Evolutionary conservation across 2,329 filamentous ascomycete species (phyloP), one percentile per base, ranked within the genome.

Genomic region (Calonectria pseudoturangicola): DNA sequence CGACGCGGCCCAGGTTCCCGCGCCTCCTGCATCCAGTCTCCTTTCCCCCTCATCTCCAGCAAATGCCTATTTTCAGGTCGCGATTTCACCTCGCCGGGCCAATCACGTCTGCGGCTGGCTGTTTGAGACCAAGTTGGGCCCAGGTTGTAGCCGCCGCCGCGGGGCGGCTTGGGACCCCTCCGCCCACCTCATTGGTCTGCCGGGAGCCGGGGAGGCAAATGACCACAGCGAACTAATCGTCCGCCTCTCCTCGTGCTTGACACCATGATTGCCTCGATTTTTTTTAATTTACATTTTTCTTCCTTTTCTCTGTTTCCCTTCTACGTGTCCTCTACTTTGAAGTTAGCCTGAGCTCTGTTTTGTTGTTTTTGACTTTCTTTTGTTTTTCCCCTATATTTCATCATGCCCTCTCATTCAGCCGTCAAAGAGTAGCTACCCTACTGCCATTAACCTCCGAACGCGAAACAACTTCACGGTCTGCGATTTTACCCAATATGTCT

Each of bases 91-190:
- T 8, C 21, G 7, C 9, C 21, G 16, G 16, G 47, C 69, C 69
- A 71, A 71, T 71, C 64, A 64, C 3, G 27, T 30, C 10, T 27
- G 36, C 30, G 33, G 25, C 27, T 48, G 56, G 9, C 15, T n/a
- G 28, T 33, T 41, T 30, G n/a, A 18, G 50, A 45, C 50, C 39
- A 27, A 21, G 60, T 27, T 58, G 60, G 16, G 48, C 56, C 56
- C 69, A 67, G 69, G 54, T 56, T 71, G 48, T 71, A 71, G 39
- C 64, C 69, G 69, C 69, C 56, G 69, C 7, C 69, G 69, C 64
- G 69, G 69, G 69, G 69, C 69, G 13, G 69, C 56, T 41, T 45
- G 39, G 28, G 21, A 30, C 27, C 15, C 13, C 45, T 54, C 50
- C 56, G 39, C 30, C 36, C 25, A 50, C 41, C 64, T 21, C 47